These are phyloP conservation scores for Jasminum sambac DNA, from an alignment of 257 asterid species.

Conservation along the genomic window DNA sequence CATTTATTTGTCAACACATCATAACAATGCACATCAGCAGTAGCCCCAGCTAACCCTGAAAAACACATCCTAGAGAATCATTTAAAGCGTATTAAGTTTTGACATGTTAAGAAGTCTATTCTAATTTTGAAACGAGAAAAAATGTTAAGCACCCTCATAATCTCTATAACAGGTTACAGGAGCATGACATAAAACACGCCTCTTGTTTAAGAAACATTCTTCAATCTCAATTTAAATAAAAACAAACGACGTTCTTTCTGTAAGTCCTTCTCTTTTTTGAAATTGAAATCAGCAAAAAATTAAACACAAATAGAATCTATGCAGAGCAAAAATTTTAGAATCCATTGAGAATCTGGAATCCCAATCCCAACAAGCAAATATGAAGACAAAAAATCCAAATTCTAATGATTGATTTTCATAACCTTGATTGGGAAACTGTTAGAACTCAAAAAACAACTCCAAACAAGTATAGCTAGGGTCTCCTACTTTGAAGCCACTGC, in stretches of 20 bases:
- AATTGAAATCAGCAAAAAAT: neutral
- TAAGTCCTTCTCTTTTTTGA: neutral
- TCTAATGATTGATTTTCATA: neutral
- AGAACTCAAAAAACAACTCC: slow-evolving; percentile 7
- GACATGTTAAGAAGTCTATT: neutral
- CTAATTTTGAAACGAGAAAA: neutral
- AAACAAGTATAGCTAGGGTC: slow-evolving; percentile 11
- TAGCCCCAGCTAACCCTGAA: slow-evolving; percentile 98
- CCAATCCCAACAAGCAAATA: slow-evolving; percentile 13
- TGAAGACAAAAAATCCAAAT: slow-evolving; percentile 15
- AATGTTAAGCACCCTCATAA: neutral
- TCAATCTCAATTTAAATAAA: neutral
- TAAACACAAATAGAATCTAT: neutral
- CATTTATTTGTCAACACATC: slow-evolving; percentile 91
- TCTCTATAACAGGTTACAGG: neutral
- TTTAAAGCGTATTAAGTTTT: neutral
- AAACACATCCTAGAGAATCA: slow-evolving; percentile 29
- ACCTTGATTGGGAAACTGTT: neutral
- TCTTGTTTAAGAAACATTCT: neutral
- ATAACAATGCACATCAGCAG: slow-evolving; percentile 95
- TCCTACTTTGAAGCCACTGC: neutral
- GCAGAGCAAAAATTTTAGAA: neutral
- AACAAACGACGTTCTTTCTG: slow-evolving; percentile 1
- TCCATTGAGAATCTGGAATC: slow-evolving; percentile 9
- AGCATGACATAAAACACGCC: slow-evolving; percentile 8